Base-by-base conservation (phyloP, 257 asterid genomes). In the Przewalskia tangutica region DNA sequence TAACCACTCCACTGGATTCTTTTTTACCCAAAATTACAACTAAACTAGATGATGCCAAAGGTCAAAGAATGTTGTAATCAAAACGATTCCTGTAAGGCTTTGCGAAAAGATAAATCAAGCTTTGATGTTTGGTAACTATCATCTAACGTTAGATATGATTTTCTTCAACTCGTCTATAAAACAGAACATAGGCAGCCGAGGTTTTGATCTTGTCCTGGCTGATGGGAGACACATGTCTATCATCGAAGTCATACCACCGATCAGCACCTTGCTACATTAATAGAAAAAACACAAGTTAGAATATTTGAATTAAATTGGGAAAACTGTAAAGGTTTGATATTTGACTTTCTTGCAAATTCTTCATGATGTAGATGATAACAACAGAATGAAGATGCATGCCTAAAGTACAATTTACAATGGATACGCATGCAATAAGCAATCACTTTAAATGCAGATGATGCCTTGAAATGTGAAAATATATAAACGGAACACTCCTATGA, bases 161-260 rank as follows among this genome's bases (percentile, higher is more conserved):
- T 58, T 92, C 95, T 87, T 90, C 90, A 40, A 93, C 89, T 91
- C 96, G 89, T 90, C 95, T 92, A 56, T 92, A 93, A 81, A 92
- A 94, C 67, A 94, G 85, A 84, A 94, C 96, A 88, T 94, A 94
- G 36, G 98, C 97, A 40, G 97, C 95, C 6, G 97, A 91, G 81
- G 95, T 91, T 88, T 91, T 95, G 88, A 95, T 91, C 95, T 90
- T 92, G 86, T 90, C 97, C 88, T 85, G 91, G 10, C 85, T 86
- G 91, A 93, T 88, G 51, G 90, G 90, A 77, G 91, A 95, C 77
- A 93, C 97, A 18, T 87, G 90, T 88, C 94, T 95, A 86, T 95
- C 97, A 32, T 93, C 97, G 51, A 95, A 93, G 87, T 93, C 97
- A 23, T 88, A 95, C 98, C 97, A 93, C 60, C 83, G 90, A 77